phyloP scores from a whole-genome alignment of 805 yeast species.

The Barnettozyma salicaria region DNA sequence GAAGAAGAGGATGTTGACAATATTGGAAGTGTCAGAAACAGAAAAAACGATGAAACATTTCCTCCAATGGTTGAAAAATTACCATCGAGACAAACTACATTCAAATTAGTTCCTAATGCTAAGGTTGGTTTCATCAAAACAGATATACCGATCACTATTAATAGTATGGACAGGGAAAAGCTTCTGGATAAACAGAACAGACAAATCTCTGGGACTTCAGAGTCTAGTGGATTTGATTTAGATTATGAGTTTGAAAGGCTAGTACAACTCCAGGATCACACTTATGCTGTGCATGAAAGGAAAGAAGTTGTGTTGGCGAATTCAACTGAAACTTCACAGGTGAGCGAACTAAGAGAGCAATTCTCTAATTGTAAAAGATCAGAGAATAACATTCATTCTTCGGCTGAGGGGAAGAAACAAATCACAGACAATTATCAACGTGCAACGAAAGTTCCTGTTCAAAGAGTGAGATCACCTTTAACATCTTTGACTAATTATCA shows the following conservation, averaged over 20 bases:
- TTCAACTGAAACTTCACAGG: no score
- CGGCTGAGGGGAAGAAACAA: constrained; percentile 9
- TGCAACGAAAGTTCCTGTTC: constrained; percentile 1
- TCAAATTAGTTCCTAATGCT: constrained; percentile 6
- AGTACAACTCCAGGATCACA: constrained; percentile 16
- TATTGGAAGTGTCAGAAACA: neutral
- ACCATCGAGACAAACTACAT: constrained; percentile 1
- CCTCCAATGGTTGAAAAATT: neutral
- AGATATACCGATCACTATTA: neutral
- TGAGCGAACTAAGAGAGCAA: neutral
- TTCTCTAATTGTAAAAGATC: no score
- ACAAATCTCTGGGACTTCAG: constrained; percentile 15
- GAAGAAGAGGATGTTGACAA: neutral
- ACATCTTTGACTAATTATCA: constrained; percentile 11
- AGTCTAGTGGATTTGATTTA: constrained; percentile 15
- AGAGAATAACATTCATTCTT: constrained; percentile 6
- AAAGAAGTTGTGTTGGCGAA: constrained; percentile 14
- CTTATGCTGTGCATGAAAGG: constrained; percentile 14
- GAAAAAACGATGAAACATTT: no score
- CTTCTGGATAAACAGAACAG: constrained; percentile 3
- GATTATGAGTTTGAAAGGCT: constrained; percentile 20
- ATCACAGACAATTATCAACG: neutral
- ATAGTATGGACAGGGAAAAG: neutral
- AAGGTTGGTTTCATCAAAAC: constrained; percentile 3
- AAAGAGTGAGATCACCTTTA: constrained; percentile 19